Conservation (phyloP, 331 rosid species). For the Quercus tomentella region DNA sequence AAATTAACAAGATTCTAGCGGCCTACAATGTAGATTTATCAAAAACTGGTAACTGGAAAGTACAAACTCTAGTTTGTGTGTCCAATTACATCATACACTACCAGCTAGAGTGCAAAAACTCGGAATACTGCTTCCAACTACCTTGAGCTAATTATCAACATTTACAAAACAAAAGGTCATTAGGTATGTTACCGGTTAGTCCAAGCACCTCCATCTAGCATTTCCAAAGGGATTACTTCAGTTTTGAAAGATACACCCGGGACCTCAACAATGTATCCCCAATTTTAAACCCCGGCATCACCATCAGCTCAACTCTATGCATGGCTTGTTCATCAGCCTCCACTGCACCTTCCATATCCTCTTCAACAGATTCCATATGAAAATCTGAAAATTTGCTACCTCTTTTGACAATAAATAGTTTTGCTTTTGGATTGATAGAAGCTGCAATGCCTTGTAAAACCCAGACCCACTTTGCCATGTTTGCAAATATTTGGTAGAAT, state of each 20-base stretch:
- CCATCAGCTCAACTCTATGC: constrained; percentile 63
- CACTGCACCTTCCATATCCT: constrained; percentile 23
- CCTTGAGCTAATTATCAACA: constrained; percentile 18
- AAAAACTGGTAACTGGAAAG: not conserved
- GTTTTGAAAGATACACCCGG: constrained; percentile 52
- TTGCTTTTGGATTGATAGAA: constrained; percentile 49
- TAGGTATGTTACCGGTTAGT: constrained; percentile 35
- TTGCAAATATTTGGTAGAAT: constrained; percentile 74
- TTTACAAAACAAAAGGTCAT: constrained; percentile 14
- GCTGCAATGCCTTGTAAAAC: constrained; percentile 48
- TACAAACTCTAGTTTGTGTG: constrained; percentile 20
- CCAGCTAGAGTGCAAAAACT: constrained; percentile 24
- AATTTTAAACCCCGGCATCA: constrained; percentile 71
- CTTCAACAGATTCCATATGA: constrained; percentile 66
- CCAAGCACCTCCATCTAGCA: constrained; percentile 23
- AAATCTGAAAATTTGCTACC: constrained; percentile 48
- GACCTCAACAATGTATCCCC: constrained; percentile 53
- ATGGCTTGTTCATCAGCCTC: constrained; percentile 1
- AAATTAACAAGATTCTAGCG: constrained; percentile 10
- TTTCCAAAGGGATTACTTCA: constrained; percentile 1
- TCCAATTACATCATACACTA: constrained; percentile 4
- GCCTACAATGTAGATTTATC: constrained; percentile 14
- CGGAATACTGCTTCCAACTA: constrained; percentile 6
- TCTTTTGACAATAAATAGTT: constrained; percentile 47
- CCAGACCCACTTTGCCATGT: constrained; percentile 86